Evolutionary conservation across 345 rosid species (phyloP), one percentile per base, ranked within the genome.

Genomic region (Syzygium jambos): DNA sequence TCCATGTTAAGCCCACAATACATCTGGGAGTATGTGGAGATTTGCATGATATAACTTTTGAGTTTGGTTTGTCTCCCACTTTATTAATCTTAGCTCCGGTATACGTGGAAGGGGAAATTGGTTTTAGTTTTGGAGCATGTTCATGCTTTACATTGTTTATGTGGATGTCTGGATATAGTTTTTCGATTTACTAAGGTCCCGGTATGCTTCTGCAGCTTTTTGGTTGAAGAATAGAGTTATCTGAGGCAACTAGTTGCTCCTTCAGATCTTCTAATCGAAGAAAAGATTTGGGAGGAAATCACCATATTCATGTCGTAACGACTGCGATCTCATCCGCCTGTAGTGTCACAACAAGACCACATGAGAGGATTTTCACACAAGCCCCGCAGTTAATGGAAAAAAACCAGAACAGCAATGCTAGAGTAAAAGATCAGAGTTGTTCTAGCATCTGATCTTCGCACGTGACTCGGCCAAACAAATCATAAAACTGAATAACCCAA

Each of bases 181-280:
- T 30, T 29, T 56, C 51, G 41, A 87, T 52, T 55, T 55, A 54
- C 85, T 41, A 29, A 55, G 51, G 38, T 13, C 15, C 15, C 11
- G 2, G 46, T n/a, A 38, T 82, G 55, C 61, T 85, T 91, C 59
- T 89, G 85, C 92, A 98, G 99, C 51, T 96, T 86, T 93, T 88
- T 98, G 88, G 92, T 56, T 89, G 95, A 94, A 87, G 99, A 98
- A 93, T 96, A 99, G 99, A 91, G 91, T 56, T 93, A 90, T 90
- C 77, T 95, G 92, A 91, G 89, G 68, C 92, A 89, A 92, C 92
- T 89, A 85, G 93, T 68, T 85, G 86, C 93, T 92, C 92, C 92
- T 80, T 88, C 87, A 21, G 93, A 94, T 92, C 87, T 91, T 88
- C 95, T 95, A 51, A 90, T 98, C 85, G 89, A 95, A 30, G 95